phyloP scores from a whole-genome alignment of 2,329 filamentous ascomycete species.

The Pseudogymnoascus verrucosus region DNA sequence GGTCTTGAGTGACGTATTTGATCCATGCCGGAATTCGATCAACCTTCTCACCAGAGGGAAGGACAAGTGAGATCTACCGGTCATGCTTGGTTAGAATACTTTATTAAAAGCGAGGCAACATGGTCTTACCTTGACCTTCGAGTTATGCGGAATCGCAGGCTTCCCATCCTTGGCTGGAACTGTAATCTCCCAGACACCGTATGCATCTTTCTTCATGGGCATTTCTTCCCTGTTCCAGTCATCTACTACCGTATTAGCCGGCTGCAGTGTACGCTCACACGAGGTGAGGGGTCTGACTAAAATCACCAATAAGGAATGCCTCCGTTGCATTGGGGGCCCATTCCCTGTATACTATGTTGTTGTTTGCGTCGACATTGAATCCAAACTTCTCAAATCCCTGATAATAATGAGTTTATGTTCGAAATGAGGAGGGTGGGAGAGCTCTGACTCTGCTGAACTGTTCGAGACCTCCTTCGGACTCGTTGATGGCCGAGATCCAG shows the following conservation, averaged over 20 bases:
- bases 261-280: background rate
- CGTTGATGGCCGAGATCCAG: slow-evolving; percentile 79
- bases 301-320: slow-evolving; percentile 86
- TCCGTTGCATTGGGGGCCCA: slow-evolving; percentile 88
- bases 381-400: slow-evolving; percentile 84
- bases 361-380: slow-evolving; percentile 71
- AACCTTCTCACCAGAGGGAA: slow-evolving; percentile 69
- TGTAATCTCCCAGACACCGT: slow-evolving; percentile 78
- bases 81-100: slow-evolving; percentile 14
- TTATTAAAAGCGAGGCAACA: background rate
- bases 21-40: slow-evolving; percentile 96
- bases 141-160: slow-evolving; percentile 80
- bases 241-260: slow-evolving; percentile 44
- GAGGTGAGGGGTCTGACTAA: slow-evolving; percentile 51
- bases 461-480: slow-evolving; percentile 79
- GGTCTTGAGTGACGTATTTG: slow-evolving; percentile 90
- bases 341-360: slow-evolving; percentile 85
- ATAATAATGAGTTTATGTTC: slow-evolving; percentile 15
- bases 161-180: slow-evolving; percentile 67
- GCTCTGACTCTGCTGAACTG: slow-evolving; percentile 72
- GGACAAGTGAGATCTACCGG: slow-evolving; percentile 68
- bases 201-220: slow-evolving; percentile 78
- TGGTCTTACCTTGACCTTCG: slow-evolving; percentile 75
- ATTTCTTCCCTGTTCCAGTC: slow-evolving; percentile 78
- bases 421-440: background rate